phyloP scores from a whole-genome alignment of 1,139 yeast genomes.

The Candida sanyaensis region DNA sequence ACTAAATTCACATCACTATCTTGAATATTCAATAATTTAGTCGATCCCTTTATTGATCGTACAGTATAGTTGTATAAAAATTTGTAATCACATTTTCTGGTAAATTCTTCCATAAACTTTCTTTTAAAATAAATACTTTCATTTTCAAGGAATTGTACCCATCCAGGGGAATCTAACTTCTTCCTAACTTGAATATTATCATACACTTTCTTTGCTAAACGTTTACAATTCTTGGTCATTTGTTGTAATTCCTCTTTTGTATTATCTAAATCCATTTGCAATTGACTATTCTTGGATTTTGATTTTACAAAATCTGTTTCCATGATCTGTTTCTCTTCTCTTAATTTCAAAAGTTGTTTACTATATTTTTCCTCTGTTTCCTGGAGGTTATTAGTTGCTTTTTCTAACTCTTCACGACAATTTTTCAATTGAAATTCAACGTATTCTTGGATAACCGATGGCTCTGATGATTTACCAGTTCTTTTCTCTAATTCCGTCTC shows the following conservation, averaged over 20 bases:
- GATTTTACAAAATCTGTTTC: neutral
- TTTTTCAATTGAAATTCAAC: conserved; percentile 6
- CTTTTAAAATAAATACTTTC: conserved; percentile 41
- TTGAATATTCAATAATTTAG: conserved; percentile 27
- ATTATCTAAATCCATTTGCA: conserved; percentile 2
- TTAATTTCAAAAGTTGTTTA: neutral
- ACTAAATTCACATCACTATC: conserved; percentile 47
- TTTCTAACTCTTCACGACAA: conserved; percentile 5
- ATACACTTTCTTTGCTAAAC: conserved; percentile 7
- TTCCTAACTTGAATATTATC: conserved; percentile 6
- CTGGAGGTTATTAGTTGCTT: conserved; percentile 1
- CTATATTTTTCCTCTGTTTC: conserved; percentile 3
- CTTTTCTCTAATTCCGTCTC: conserved; percentile 6
- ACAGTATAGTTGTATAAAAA: conserved; percentile 53
- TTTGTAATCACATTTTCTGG: conserved; percentile 49
- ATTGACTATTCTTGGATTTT: conserved; percentile 7
- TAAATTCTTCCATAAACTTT: conserved; percentile 35
- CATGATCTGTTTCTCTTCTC: conserved; percentile 1
- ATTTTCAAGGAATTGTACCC: conserved; percentile 14
- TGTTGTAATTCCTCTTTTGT: conserved; percentile 9
- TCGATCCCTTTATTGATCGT: conserved; percentile 47
- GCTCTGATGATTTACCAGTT: neutral
- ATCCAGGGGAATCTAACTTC: conserved; percentile 3
- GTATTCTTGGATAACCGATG: conserved; percentile 3
- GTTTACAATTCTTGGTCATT: conserved; percentile 10